phyloP scores from a whole-genome alignment of 352 stramenopile species.

The Globisporangium iwayamae region DNA sequence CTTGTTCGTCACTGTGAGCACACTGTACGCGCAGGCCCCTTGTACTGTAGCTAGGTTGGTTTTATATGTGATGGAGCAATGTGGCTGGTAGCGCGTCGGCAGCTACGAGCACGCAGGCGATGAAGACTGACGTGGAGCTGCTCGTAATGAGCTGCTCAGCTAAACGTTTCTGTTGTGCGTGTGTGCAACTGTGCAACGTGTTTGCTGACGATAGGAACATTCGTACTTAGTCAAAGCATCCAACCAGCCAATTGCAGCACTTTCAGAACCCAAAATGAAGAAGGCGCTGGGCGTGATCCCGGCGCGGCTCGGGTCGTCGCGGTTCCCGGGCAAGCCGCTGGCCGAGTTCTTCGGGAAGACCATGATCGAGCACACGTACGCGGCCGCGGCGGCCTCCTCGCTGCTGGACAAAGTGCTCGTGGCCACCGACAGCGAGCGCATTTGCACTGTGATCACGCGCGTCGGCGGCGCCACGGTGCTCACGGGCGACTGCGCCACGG shows the following conservation, averaged over 20 bases:
- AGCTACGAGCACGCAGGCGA: no score
- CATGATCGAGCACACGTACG: conserved; percentile 85
- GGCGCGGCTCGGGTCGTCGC: conserved; percentile 61
- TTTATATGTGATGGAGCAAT: no score
- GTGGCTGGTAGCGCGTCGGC: no score
- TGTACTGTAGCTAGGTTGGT: no score
- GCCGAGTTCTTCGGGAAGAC: conserved; percentile 73
- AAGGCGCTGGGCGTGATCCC: conserved; percentile 80
- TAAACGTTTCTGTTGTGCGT: background rate
- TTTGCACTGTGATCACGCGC: conserved; percentile 42
- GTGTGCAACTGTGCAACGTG: background rate
- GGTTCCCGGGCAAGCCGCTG: conserved; percentile 78
- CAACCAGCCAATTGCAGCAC: background rate
- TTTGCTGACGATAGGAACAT: background rate
- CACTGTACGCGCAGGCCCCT: no score
- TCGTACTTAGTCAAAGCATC: conserved; percentile 6
- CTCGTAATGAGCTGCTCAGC: background rate
- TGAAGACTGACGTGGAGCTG: no score
- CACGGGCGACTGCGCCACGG: conserved; percentile 64
- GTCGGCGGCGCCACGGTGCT: conserved; percentile 50
- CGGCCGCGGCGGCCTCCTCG: conserved; percentile 39
- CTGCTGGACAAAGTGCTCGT: conserved; percentile 75
- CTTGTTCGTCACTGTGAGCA: background rate
- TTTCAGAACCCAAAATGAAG: conserved; percentile 19
- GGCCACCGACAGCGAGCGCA: conserved; percentile 65